phyloP scores from a whole-genome alignment of 768 basidiomycete genomes.

The Rhizopogon salebrosus region DNA sequence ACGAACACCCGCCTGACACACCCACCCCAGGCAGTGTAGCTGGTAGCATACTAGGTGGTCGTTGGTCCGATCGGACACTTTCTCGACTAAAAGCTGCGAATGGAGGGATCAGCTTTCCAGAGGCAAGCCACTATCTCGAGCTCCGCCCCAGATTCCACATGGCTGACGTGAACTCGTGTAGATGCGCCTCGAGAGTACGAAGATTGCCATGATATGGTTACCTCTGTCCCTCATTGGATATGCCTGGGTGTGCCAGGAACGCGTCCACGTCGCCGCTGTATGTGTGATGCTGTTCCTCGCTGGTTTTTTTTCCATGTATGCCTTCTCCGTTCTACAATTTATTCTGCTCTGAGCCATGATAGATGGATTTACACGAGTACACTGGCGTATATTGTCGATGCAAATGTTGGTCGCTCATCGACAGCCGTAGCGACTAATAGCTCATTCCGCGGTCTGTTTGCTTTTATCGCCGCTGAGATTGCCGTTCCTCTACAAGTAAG shows the following conservation, averaged over 20 bases:
- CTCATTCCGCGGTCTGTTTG: constrained; percentile 62
- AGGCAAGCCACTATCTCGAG: constrained; percentile 38
- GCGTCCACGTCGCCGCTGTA: constrained; percentile 60
- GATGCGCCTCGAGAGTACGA: constrained; percentile 70
- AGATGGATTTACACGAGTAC: constrained; percentile 61
- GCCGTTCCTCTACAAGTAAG: constrained; percentile 63
- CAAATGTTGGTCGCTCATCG: constrained; percentile 77
- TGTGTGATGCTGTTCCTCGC: constrained; percentile 67
- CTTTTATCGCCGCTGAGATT: constrained; percentile 70
- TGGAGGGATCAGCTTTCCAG: constrained; percentile 48
- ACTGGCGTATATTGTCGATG: constrained; percentile 83
- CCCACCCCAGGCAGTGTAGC: constrained; percentile 36
- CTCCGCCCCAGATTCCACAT: neutral
- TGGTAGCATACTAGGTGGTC: constrained; percentile 55
- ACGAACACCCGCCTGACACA: neutral
- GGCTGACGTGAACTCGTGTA: constrained; percentile 19
- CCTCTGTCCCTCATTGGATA: constrained; percentile 62
- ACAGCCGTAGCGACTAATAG: constrained; percentile 75
- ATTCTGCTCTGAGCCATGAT: neutral
- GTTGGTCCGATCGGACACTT: constrained; percentile 49
- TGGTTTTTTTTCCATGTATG: constrained; percentile 69
- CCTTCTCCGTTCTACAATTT: constrained; percentile 2
- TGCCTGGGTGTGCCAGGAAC: constrained; percentile 69
- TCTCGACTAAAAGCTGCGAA: constrained; percentile 34
- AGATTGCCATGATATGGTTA: constrained; percentile 42